These are phyloP conservation scores for Xylaria multiplex DNA, from an alignment of 2,329 filamentous ascomycete genomes.

Conservation along the genomic window DNA sequence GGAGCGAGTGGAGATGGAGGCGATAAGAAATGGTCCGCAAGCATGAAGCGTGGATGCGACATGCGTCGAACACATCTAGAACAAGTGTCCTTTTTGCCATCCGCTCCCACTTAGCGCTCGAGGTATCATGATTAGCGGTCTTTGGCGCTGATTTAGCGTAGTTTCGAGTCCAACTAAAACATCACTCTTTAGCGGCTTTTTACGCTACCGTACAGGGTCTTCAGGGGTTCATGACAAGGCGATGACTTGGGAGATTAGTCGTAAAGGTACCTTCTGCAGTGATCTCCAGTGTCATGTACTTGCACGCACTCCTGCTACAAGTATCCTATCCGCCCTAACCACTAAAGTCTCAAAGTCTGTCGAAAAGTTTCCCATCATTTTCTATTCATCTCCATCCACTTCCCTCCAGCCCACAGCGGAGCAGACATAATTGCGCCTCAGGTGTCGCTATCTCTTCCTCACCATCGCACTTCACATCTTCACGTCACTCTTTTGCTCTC, in stretches of 20 bases:
- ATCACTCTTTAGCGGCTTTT: conserved; percentile 1
- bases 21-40: background rate
- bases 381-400: conserved; percentile 39
- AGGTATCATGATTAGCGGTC: background rate
- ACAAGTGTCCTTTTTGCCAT: conserved; percentile 38
- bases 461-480: background rate
- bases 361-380: conserved; percentile 28
- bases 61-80: conserved; percentile 28
- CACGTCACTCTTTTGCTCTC: background rate
- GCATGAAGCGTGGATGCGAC: too few species aligned
- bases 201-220: background rate
- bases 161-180: background rate
- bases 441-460: background rate
- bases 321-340: too few species aligned
- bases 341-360: background rate
- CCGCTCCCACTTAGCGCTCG: background rate
- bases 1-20: background rate
- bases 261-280: background rate
- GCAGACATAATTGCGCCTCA: conserved; percentile 22
- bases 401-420: conserved; percentile 34
- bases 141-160: background rate
- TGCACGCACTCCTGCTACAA: background rate
- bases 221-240: background rate
- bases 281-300: too few species aligned
- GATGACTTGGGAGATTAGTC: too few species aligned